Conservation (phyloP, 2,329 filamentous ascomycete species). For the Alternaria infectoria region DNA sequence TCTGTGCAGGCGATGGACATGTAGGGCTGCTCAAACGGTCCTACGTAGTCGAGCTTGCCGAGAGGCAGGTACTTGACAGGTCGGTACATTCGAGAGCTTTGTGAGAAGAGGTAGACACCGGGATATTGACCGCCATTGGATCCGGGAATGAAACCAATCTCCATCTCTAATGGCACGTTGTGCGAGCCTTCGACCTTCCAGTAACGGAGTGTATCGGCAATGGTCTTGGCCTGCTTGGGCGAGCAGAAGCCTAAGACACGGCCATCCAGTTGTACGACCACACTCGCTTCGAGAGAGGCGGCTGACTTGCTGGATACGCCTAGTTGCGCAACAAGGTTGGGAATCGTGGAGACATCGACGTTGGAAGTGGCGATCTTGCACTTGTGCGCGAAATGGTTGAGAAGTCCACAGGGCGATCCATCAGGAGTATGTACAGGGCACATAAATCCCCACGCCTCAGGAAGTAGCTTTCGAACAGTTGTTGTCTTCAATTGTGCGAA, state of each 20-base stretch:
- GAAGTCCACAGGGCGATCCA: slow-evolving; percentile 88
- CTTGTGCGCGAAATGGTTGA: slow-evolving; percentile 96
- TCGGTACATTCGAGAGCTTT: slow-evolving; percentile 82
- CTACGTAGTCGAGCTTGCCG: slow-evolving; percentile 85
- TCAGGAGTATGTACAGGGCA: slow-evolving; percentile 98
- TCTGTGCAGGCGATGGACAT: slow-evolving; percentile 97
- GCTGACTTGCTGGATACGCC: slow-evolving; percentile 79
- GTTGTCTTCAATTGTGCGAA: slow-evolving; percentile 98
- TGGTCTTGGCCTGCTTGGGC: slow-evolving; percentile 78
- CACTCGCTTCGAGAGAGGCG: slow-evolving; percentile 79
- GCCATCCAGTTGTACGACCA: slow-evolving; percentile 89
- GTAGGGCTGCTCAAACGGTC: slow-evolving; percentile 94
- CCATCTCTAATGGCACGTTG: slow-evolving; percentile 79
- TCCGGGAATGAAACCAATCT: slow-evolving; percentile 89
- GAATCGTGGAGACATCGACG: slow-evolving; percentile 76
- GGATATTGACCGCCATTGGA: slow-evolving; percentile 94
- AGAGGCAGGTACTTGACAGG: slow-evolving; percentile 91
- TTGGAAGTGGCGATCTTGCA: slow-evolving; percentile 83
- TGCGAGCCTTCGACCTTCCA: slow-evolving; percentile 94
- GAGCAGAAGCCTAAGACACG: slow-evolving; percentile 89
- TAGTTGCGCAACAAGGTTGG: slow-evolving; percentile 76
- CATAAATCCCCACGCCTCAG: slow-evolving; percentile 94
- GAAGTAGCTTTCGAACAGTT: slow-evolving; percentile 90
- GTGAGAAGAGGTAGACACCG: slow-evolving; percentile 90
- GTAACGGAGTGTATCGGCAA: slow-evolving; percentile 85